These are phyloP conservation scores for Phalaenopsis aphrodite DNA, from an alignment of 106 monocot genomes.

Conservation along the genomic window DNA sequence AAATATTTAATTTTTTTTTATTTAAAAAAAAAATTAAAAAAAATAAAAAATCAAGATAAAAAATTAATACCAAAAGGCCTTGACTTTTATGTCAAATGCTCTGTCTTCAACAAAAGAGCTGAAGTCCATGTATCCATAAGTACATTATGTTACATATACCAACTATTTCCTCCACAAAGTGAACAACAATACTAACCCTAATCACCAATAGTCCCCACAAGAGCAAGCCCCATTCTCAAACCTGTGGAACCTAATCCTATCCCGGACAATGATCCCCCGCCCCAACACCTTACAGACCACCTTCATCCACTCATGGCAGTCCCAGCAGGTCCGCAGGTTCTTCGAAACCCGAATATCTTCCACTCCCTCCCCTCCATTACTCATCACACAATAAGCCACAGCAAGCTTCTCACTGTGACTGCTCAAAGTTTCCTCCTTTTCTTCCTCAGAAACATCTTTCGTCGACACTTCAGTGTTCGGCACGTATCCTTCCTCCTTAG, in stretches of 20 bases:
- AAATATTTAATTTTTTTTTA: too few relatives aligned
- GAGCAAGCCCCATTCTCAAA: slow-evolving; percentile 55
- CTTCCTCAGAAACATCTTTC: slow-evolving; percentile 59
- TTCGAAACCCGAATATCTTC: slow-evolving; percentile 61
- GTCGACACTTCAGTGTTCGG: slow-evolving; percentile 21
- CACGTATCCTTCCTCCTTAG: slow-evolving; percentile 29
- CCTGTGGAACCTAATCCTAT: slow-evolving; percentile 54
- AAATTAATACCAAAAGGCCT: too few relatives aligned
- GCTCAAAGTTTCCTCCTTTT: slow-evolving; percentile 51
- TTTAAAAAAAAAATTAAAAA: too few relatives aligned
- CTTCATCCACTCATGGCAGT: slow-evolving; percentile 76
- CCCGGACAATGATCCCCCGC: slow-evolving; percentile 44
- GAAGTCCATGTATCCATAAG: too few relatives aligned
- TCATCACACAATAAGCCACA: slow-evolving; percentile 42
- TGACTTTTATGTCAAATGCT: too few relatives aligned
- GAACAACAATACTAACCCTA: not conserved
- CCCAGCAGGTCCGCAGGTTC: slow-evolving; percentile 49
- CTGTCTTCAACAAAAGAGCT: too few relatives aligned
- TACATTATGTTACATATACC: too few relatives aligned
- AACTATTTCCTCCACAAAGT: not conserved
- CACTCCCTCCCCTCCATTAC: not conserved
- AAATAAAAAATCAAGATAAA: too few relatives aligned
- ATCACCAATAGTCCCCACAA: slow-evolving; percentile 65
- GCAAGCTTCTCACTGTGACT: slow-evolving; percentile 74
- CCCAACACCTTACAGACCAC: slow-evolving; percentile 35